Evolutionary conservation across 2,329 filamentous ascomycete genomes (phyloP).

Genomic region (Microascus cirrosus): DNA sequence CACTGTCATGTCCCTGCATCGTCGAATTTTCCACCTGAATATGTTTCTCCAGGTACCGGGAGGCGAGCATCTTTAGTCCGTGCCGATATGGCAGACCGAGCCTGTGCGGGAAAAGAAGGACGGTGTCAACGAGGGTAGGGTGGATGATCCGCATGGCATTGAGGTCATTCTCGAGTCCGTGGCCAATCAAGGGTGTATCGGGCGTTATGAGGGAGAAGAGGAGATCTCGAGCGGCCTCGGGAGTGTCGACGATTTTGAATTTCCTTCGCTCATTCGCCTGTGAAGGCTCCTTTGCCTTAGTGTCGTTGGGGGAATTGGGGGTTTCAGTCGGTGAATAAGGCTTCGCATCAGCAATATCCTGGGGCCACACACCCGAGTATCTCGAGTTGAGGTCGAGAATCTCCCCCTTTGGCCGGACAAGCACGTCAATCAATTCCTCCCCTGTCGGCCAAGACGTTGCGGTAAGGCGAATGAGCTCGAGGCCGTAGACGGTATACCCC

Average conservation of each 20-base stretch:
- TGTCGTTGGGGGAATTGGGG: slow-evolving; percentile 12
- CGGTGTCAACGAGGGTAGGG: slow-evolving; percentile 74
- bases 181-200: slow-evolving; percentile 75
- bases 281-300: slow-evolving; percentile 9
- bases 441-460: slow-evolving; percentile 79
- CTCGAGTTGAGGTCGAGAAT: slow-evolving; percentile 85
- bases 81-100: slow-evolving; percentile 66
- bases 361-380: slow-evolving; percentile 75
- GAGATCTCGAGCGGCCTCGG: slow-evolving; percentile 61
- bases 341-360: slow-evolving; percentile 61
- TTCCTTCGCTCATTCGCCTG: slow-evolving; percentile 20
- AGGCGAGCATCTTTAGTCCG: slow-evolving; percentile 65
- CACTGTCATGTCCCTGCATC: slow-evolving; percentile 70
- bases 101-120: slow-evolving; percentile 71
- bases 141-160: slow-evolving; percentile 79
- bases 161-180: slow-evolving; percentile 91
- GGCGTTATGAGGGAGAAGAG: slow-evolving; percentile 68
- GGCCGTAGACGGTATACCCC: slow-evolving; percentile 80
- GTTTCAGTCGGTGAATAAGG: slow-evolving; percentile 30
- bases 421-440: slow-evolving; percentile 64
- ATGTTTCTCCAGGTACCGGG: slow-evolving; percentile 55
- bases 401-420: slow-evolving; percentile 75
- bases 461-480: slow-evolving; percentile 85
- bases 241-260: slow-evolving; percentile 66
- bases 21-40: slow-evolving; percentile 59